Evolutionary conservation across 2,329 filamentous ascomycete genomes (phyloP).

Genomic region (Claviceps spartinae): DNA sequence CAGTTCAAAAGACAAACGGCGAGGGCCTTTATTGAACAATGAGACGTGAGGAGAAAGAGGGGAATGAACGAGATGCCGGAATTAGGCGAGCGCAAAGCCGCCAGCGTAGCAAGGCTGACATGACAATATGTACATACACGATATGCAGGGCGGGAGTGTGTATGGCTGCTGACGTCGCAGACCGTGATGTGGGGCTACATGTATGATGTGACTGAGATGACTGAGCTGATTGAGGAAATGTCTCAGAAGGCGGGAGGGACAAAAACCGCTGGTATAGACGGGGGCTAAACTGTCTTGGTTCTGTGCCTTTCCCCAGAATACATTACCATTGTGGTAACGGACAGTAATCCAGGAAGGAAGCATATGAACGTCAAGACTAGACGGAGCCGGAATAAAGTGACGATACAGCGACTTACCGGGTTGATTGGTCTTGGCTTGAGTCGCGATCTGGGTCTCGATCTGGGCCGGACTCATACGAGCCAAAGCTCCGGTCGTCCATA

Average conservation of each 20-base stretch:
- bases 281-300: too few species aligned
- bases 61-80: not conserved
- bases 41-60: too few species aligned
- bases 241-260: not conserved
- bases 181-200: not conserved
- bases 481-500: slow-evolving; percentile 18
- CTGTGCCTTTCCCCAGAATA: too few species aligned
- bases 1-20: not conserved
- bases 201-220: not conserved
- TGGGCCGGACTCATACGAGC: slow-evolving; percentile 21
- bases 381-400: not conserved
- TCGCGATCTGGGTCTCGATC: slow-evolving; percentile 21
- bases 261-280: not conserved
- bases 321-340: not conserved
- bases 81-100: not conserved
- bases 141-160: not conserved
- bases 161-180: not conserved
- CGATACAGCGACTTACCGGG: not conserved
- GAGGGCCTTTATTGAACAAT: not conserved
- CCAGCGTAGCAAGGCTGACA: not conserved
- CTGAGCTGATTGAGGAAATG: not conserved
- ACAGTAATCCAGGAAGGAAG: not conserved
- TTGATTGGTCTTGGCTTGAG: slow-evolving; percentile 11
- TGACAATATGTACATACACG: too few species aligned
- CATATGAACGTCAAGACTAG: not conserved